Evolutionary conservation across 805 yeast species (phyloP).

Genomic region (Suhomyces faveliae): DNA sequence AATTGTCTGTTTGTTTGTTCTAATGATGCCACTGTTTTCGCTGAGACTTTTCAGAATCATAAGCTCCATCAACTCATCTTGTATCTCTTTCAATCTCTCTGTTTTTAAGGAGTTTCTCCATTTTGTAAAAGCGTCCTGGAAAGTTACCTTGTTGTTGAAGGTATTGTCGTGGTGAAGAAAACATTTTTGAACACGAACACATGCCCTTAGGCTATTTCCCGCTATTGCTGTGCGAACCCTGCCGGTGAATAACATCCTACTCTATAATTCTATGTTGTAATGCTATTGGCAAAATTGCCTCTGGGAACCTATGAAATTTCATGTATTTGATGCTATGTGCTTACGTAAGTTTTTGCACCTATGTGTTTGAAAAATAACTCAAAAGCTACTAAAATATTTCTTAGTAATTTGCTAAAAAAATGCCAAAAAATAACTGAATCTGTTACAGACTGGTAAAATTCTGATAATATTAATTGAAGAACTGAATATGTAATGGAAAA

Average conservation of each 20-base stretch:
- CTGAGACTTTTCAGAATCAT: constrained; percentile 25
- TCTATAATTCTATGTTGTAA: neutral
- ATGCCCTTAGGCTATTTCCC: neutral
- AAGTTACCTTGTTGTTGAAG: neutral
- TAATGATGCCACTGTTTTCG: constrained; percentile 23
- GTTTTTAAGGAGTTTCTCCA: constrained; percentile 24
- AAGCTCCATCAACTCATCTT: constrained; percentile 33
- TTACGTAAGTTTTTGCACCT: neutral
- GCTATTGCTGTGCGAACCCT: neutral
- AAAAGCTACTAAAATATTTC: neutral
- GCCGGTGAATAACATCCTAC: neutral
- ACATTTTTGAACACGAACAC: neutral
- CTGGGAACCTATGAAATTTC: neutral
- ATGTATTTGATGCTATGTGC: neutral
- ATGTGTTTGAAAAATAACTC: neutral
- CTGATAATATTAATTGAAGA: neutral
- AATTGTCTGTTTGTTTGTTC: constrained; percentile 16
- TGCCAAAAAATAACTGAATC: no score
- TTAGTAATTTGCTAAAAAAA: no score
- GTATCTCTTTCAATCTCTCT: constrained; percentile 29
- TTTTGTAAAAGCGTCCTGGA: neutral
- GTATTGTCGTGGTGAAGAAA: neutral
- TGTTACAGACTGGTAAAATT: no score
- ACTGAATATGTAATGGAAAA: constrained; percentile 1
- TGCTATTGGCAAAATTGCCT: neutral